These are phyloP conservation scores for Cucurbita ficifolia DNA, from an alignment of 306 rosid genomes.

Conservation along the genomic window DNA sequence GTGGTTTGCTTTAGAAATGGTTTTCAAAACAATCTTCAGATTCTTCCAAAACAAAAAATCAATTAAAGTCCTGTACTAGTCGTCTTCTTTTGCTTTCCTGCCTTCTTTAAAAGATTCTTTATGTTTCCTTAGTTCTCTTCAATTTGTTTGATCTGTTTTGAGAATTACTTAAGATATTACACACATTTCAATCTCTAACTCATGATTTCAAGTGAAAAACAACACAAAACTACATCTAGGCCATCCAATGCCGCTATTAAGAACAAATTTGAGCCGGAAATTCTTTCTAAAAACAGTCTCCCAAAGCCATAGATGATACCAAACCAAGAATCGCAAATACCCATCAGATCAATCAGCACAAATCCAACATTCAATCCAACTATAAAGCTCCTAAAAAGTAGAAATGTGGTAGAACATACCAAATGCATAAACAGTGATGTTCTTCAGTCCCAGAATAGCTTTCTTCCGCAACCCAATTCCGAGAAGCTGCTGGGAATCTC, in stretches of 20 bases:
- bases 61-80: neutral
- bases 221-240: neutral
- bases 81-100: neutral
- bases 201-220: neutral
- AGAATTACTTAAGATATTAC: neutral
- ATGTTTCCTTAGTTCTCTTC: neutral
- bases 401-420: conserved; percentile 28
- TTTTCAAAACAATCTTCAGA: neutral
- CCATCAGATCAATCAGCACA: neutral
- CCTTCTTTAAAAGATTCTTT: neutral
- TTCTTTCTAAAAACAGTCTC: neutral
- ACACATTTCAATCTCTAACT: neutral
- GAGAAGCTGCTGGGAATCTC: conserved; percentile 47
- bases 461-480: conserved; percentile 80
- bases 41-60: neutral
- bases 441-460: conserved; percentile 60
- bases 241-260: neutral
- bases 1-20: neutral
- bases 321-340: neutral
- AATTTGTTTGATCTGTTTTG: neutral
- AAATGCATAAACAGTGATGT: conserved; percentile 76
- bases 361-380: neutral
- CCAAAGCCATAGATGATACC: neutral
- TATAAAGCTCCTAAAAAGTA: neutral
- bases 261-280: neutral